A percentile compares a stretch with the other conserved stretches of the same genome.
Conservation (phyloP, 2,329 filamentous ascomycete species). For the Spiromastix sp. region DNA sequence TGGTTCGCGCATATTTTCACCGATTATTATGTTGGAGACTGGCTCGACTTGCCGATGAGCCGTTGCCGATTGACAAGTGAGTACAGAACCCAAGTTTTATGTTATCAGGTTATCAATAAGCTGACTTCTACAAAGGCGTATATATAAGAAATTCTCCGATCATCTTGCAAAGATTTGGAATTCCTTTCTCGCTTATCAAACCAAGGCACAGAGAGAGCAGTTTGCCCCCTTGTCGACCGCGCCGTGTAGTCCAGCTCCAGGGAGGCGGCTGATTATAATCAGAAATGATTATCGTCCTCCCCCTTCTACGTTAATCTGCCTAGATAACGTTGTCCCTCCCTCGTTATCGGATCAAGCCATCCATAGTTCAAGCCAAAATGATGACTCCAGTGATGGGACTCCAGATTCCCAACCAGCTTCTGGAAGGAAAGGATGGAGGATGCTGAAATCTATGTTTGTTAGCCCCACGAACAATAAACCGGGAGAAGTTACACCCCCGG, state of each 20-base stretch:
- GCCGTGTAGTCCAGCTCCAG: conserved; percentile 75
- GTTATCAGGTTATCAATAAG: no score
- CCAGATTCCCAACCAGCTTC: conserved; percentile 15
- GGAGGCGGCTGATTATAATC: conserved; percentile 79
- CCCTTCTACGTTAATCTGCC: conserved; percentile 41
- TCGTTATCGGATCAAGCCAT: conserved; percentile 22
- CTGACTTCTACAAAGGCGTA: conserved; percentile 46
- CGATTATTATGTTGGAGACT: conserved; percentile 83
- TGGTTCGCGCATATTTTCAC: conserved; percentile 90
- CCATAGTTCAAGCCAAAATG: conserved; percentile 22
- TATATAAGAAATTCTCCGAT: conserved; percentile 57
- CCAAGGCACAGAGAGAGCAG: conserved; percentile 50
- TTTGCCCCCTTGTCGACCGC: conserved; percentile 58
- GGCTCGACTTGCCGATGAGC: conserved; percentile 61
- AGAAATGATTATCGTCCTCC: conserved; percentile 59
- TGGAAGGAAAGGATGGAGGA: conserved; percentile 39
- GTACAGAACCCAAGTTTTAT: conserved; percentile 24
- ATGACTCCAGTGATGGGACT: conserved; percentile 11
- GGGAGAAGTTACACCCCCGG: conserved; percentile 31
- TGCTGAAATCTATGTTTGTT: conserved; percentile 42
- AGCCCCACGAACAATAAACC: conserved; percentile 34
- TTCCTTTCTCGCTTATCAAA: conserved; percentile 66
- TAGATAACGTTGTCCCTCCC: conserved; percentile 26
- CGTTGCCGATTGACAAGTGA: conserved; percentile 57
- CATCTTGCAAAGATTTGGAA: conserved; percentile 65